Percentiles rank a stretch among this genome's conserved stretches.
phyloP scores from a whole-genome alignment of 2,329 filamentous ascomycete genomes.

The Paecilomyces dactylethromorphus region DNA sequence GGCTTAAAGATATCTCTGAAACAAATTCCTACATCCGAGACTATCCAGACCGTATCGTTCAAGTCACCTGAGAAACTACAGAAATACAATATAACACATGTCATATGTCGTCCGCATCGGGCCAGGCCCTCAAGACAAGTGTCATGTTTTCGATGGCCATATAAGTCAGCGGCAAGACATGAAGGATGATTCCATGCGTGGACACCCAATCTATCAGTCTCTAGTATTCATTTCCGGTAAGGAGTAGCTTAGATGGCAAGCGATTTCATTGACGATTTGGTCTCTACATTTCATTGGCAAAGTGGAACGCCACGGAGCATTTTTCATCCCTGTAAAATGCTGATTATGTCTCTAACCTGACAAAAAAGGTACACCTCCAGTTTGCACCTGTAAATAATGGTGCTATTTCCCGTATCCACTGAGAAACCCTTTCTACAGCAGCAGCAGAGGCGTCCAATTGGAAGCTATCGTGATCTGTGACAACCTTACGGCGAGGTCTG shows the following conservation, averaged over 20 bases:
- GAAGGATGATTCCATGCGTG: not conserved
- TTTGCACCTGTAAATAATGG: slow-evolving; percentile 12
- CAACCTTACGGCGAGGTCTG: slow-evolving; percentile 42
- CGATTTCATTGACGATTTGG: slow-evolving; percentile 16
- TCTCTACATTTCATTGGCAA: slow-evolving; percentile 25
- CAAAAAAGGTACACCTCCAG: slow-evolving; percentile 18
- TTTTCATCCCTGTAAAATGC: slow-evolving; percentile 24
- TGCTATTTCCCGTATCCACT: slow-evolving; percentile 12
- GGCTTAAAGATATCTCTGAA: too few species aligned
- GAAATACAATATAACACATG: too few species aligned
- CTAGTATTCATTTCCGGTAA: not conserved
- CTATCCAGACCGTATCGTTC: too few species aligned
- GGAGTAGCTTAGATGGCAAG: not conserved
- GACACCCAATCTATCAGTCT: not conserved
- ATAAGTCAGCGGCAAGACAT: too few species aligned
- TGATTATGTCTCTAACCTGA: slow-evolving; percentile 32
- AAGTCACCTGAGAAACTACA: too few species aligned
- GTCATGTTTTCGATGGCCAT: too few species aligned
- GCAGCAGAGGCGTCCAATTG: slow-evolving; percentile 7
- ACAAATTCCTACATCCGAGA: too few species aligned
- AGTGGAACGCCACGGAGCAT: slow-evolving; percentile 26
- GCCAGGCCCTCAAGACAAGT: too few species aligned
- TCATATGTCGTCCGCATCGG: too few species aligned
- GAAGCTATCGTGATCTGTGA: slow-evolving; percentile 1
- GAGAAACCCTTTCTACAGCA: slow-evolving; percentile 8